Evolutionary conservation across 2,329 filamentous ascomycete species (phyloP), one percentile per base, ranked within the genome.

Genomic region (Sporothrix mexicana): DNA sequence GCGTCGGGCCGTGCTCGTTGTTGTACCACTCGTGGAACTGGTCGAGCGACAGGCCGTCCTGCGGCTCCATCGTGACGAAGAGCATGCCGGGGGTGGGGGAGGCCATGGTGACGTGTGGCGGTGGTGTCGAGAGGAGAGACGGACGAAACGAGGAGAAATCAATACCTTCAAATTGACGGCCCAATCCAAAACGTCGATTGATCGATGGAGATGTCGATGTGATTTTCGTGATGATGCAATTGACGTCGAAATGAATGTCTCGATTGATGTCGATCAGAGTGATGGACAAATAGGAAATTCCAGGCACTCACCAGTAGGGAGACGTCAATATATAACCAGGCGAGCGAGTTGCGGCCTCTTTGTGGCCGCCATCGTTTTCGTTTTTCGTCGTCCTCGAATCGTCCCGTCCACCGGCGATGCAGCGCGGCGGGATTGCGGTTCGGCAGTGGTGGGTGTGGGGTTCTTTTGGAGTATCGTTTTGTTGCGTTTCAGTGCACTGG

Each of bases 21-120:
- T 97, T 95, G 85, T 97, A 97, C 93, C 93, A 95, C 80, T 97
- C 93, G 81, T 97, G 92, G 82, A 97, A 97, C 78, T 93, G 89
- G 75, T 88, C 85, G 66, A 87, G 82, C 72, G 90, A 85, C 77
- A 94, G 86, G 76, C 86, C 87, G 73, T 88, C 85, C 80, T 88
- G 86, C 77, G 93, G 93, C 82, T 95, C 90, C 91, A 97, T 97
- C 17, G 93, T 94, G 77, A 97, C 94, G 80, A 91, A 94, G 79
- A 97, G 90, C 78, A 94, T 89, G 74, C 93, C 93, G 10, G 88
- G 88, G 71, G 81, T 84, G 70, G 83, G 20, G 12, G 17, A 8
- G 51, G 53, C 30, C 45, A 74, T 30, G 49, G 25, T 45, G 25
- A 7, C 20, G 25, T 8, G 8, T 43, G 49, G 25, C 7, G 47